These are phyloP conservation scores for Calonectria hongkongensis DNA, from an alignment of 2,329 filamentous ascomycete genomes.

Conservation along the genomic window DNA sequence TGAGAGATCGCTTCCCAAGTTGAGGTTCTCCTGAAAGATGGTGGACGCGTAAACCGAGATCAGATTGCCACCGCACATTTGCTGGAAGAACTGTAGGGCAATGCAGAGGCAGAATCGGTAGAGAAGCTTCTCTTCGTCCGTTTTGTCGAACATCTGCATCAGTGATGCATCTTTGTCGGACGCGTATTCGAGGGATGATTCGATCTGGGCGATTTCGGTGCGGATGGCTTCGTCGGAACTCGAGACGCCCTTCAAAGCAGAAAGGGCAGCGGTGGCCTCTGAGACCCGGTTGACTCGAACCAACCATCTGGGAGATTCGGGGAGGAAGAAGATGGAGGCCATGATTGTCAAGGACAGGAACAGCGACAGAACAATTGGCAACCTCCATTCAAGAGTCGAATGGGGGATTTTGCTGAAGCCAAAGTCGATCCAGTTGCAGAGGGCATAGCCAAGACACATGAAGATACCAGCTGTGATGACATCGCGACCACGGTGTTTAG, in stretches of 20 bases:
- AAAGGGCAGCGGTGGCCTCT: slow-evolving; percentile 58
- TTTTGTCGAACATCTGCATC: slow-evolving; percentile 65
- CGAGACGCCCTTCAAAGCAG: slow-evolving; percentile 62
- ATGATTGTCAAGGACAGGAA: slow-evolving; percentile 58
- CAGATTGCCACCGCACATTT: slow-evolving; percentile 55
- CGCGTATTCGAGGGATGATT: slow-evolving; percentile 68
- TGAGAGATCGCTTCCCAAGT: slow-evolving; percentile 47
- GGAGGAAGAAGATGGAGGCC: slow-evolving; percentile 58
- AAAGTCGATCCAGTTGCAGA: slow-evolving; percentile 67
- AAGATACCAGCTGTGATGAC: slow-evolving; percentile 71
- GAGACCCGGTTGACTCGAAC: slow-evolving; percentile 58
- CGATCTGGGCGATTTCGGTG: slow-evolving; percentile 68
- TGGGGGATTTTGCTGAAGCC: slow-evolving; percentile 58
- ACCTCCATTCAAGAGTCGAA: slow-evolving; percentile 59
- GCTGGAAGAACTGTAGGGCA: slow-evolving; percentile 58
- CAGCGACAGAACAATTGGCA: slow-evolving; percentile 61
- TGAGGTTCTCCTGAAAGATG: slow-evolving; percentile 55
- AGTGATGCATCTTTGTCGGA: slow-evolving; percentile 60
- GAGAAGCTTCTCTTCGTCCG: slow-evolving; percentile 69
- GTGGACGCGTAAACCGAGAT: slow-evolving; percentile 57
- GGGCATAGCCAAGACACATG: slow-evolving; percentile 63
- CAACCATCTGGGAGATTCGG: slow-evolving; percentile 62
- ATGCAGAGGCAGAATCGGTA: slow-evolving; percentile 65
- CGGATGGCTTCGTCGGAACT: slow-evolving; percentile 60
- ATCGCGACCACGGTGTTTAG: slow-evolving; percentile 69